Percentiles rank a stretch among this genome's conserved stretches.
Conservation (phyloP, 345 rosid species). For the Turnera subulata region DNA sequence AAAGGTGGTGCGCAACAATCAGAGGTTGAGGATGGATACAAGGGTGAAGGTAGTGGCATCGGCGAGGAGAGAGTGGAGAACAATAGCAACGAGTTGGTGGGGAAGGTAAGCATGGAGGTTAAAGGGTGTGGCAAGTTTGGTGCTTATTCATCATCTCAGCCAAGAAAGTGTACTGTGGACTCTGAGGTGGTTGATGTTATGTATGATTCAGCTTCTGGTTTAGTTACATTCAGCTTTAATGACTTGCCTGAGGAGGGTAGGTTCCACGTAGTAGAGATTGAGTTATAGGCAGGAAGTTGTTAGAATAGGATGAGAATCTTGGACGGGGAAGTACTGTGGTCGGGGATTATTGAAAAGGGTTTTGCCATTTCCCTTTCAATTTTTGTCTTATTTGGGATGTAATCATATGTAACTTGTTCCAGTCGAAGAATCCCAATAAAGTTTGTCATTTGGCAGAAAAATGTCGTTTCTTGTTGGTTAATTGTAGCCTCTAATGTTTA, state of each 20-base stretch:
- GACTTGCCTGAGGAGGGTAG: conserved; percentile 44
- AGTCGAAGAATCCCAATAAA: no score
- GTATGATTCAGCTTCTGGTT: conserved; percentile 45
- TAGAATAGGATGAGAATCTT: no score
- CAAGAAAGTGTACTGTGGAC: conserved; percentile 60
- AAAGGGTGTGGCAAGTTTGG: conserved; percentile 83
- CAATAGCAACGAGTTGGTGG: conserved; percentile 34
- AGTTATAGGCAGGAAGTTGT: conserved; percentile 16
- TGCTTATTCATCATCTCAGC: conserved; percentile 62
- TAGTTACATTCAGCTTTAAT: conserved; percentile 44
- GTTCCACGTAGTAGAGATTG: conserved; percentile 45
- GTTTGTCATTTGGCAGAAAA: no score
- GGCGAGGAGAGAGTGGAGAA: conserved; percentile 25
- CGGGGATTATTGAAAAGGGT: no score
- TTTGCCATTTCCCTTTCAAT: no score
- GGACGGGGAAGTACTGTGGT: no score
- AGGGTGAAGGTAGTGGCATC: conserved; percentile 1
- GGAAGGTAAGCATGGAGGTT: conserved; percentile 48
- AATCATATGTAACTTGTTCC: no score
- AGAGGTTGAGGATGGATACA: conserved; percentile 20
- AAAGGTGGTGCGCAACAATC: conserved; percentile 17
- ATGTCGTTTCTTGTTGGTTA: no score
- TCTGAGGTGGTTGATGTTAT: conserved; percentile 39
- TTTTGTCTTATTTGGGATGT: no score
- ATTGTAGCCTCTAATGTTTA: no score